These are phyloP conservation scores for Carnegiea gigantea DNA, from an alignment of 179 eudicot species.

Conservation along the genomic window DNA sequence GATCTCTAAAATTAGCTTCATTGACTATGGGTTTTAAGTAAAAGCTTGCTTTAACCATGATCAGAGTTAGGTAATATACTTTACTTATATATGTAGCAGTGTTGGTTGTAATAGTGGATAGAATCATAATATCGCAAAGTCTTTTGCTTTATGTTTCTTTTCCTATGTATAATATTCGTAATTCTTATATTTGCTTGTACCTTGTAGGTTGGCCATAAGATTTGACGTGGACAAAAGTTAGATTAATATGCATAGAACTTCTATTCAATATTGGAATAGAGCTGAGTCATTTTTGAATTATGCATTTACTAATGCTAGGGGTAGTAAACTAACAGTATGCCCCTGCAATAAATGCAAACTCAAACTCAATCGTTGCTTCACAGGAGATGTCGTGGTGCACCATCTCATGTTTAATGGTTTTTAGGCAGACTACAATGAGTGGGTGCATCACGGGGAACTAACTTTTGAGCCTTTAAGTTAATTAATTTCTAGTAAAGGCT, in stretches of 20 bases:
- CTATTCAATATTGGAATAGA: neutral
- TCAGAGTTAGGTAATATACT: too few relatives aligned
- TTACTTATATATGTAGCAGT: too few relatives aligned
- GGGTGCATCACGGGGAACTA: neutral
- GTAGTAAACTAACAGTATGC: neutral
- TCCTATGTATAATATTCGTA: too few relatives aligned
- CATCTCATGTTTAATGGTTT: neutral
- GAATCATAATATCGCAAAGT: too few relatives aligned
- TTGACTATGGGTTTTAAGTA: too few relatives aligned
- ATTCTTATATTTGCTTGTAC: too few relatives aligned
- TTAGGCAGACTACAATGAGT: neutral
- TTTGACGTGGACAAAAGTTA: neutral
- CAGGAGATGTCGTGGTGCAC: neutral
- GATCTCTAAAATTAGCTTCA: too few relatives aligned
- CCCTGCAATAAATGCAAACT: neutral
- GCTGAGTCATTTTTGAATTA: neutral
- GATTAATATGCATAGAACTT: neutral
- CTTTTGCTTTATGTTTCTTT: too few relatives aligned
- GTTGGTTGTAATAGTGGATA: too few relatives aligned
- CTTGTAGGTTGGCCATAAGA: neutral
- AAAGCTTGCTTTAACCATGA: too few relatives aligned
- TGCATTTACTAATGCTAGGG: neutral
- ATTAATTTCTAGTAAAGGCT: neutral
- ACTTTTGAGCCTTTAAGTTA: neutral
- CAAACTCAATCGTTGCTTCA: neutral